These are phyloP conservation scores for Ascochyta lentis DNA, from an alignment of 2,329 filamentous ascomycete species.

Conservation along the genomic window DNA sequence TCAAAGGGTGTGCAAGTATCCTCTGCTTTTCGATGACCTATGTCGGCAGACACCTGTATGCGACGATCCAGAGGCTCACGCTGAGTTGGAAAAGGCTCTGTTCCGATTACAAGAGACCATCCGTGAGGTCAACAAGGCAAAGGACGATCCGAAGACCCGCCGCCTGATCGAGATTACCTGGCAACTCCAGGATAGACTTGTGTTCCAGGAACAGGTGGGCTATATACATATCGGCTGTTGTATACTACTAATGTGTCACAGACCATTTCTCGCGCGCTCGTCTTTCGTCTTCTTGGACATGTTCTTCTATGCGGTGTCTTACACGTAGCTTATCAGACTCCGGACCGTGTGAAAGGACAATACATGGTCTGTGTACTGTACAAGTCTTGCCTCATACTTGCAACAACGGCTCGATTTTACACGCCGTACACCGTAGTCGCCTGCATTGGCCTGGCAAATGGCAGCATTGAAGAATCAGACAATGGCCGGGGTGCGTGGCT, in stretches of 20 bases:
- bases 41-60: slow-evolving; percentile 81
- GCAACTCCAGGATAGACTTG: slow-evolving; percentile 80
- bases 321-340: slow-evolving; percentile 81
- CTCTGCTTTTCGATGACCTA: slow-evolving; percentile 83
- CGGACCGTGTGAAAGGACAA: slow-evolving; percentile 70
- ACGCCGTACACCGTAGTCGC: slow-evolving; percentile 76
- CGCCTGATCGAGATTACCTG: slow-evolving; percentile 80
- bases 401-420: slow-evolving; percentile 68
- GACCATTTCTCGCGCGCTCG: slow-evolving; percentile 40
- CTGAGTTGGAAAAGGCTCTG: slow-evolving; percentile 77
- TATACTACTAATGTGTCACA: slow-evolving; percentile 16
- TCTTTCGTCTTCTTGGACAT: slow-evolving; percentile 82
- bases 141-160: slow-evolving; percentile 74
- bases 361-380: slow-evolving; percentile 91
- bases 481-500: slow-evolving; percentile 70
- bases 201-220: slow-evolving; percentile 73
- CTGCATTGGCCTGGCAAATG: slow-evolving; percentile 71
- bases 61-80: slow-evolving; percentile 84
- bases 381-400: slow-evolving; percentile 77
- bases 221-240: not conserved
- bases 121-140: slow-evolving; percentile 82
- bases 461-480: slow-evolving; percentile 73
- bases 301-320: slow-evolving; percentile 82
- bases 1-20: slow-evolving; percentile 90
- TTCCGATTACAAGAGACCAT: slow-evolving; percentile 76